Evolutionary conservation across 305 asterid species (phyloP).

Genomic region (Solanum aculeatissimum): DNA sequence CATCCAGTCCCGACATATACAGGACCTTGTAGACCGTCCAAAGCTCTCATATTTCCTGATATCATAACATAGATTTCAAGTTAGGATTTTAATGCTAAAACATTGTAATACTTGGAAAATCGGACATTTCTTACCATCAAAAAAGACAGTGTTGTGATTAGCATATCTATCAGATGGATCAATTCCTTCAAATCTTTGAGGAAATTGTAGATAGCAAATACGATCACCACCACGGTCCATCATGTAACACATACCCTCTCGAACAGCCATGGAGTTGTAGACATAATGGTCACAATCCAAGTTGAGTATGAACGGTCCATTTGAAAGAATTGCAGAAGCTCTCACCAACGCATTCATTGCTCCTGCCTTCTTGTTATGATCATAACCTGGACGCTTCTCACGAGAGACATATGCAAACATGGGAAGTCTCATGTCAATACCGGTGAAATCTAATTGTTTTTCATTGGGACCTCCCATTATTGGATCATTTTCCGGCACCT

Average conservation of each 20-base stretch:
- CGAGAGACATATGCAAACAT: conserved; percentile 95
- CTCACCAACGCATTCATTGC: conserved; percentile 96
- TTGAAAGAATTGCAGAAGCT: conserved; percentile 91
- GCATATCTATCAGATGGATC: conserved; percentile 99
- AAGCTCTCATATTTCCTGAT: conserved; percentile 91
- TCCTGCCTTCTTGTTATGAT: conserved; percentile 96
- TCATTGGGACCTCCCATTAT: conserved; percentile 69
- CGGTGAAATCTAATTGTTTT: conserved; percentile 59
- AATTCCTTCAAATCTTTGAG: conserved; percentile 94
- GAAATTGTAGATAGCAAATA: conserved; percentile 87
- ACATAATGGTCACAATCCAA: conserved; percentile 93
- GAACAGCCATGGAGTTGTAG: conserved; percentile 63
- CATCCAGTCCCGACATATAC: conserved; percentile 95
- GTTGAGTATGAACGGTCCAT: conserved; percentile 88
- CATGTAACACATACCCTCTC: conserved; percentile 96
- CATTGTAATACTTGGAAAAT: neutral
- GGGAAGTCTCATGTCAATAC: conserved; percentile 69
- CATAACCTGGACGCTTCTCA: conserved; percentile 78
- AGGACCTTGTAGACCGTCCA: conserved; percentile 98
- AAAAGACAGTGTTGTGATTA: conserved; percentile 90
- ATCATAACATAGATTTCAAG: neutral
- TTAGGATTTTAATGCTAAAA: neutral
- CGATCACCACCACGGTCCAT: conserved; percentile 98
- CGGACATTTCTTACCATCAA: conserved; percentile 46
- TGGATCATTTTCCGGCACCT: conserved; percentile 76